Percentiles rank a stretch among this genome's conserved stretches.
phyloP scores from a whole-genome alignment of 1,139 yeast genomes.

The Geotrichum klebahnii region DNA sequence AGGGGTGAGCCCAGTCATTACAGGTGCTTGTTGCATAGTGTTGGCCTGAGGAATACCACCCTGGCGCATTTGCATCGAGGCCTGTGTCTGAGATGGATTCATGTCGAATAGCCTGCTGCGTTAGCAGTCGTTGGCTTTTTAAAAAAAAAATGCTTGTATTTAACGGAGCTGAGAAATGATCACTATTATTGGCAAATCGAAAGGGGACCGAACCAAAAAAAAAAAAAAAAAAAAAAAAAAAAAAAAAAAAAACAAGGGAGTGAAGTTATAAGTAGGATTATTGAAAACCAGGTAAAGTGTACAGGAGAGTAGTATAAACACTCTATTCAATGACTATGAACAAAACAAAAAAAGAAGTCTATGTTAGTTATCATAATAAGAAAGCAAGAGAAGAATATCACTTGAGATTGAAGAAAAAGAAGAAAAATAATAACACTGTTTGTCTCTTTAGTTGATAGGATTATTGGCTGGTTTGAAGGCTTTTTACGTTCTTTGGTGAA shows the following conservation, averaged over 20 bases:
- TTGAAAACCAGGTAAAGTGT: neutral
- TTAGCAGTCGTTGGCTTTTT: neutral
- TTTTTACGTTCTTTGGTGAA: too few species aligned
- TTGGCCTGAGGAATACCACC: constrained; percentile 3
- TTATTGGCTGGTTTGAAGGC: too few species aligned
- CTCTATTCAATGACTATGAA: neutral
- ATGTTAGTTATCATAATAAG: too few species aligned
- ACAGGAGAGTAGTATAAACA: neutral
- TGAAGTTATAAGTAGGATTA: neutral
- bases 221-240: neutral
- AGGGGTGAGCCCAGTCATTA: constrained; percentile 12
- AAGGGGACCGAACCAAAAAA: constrained; percentile 3
- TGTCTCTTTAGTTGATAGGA: too few species aligned
- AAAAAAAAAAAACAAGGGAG: neutral
- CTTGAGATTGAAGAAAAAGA: too few species aligned
- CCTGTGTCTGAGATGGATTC: neutral
- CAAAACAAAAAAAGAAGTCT: neutral
- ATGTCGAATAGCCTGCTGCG: neutral
- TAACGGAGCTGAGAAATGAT: too few species aligned
- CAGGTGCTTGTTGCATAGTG: neutral
- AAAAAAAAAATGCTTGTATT: neutral
- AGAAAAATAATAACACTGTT: too few species aligned
- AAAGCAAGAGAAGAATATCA: too few species aligned
- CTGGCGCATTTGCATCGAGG: constrained; percentile 12
- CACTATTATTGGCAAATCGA: constrained; percentile 11